Conservation (phyloP, 129 eudicot species). For the Tanacetum coccineum region DNA sequence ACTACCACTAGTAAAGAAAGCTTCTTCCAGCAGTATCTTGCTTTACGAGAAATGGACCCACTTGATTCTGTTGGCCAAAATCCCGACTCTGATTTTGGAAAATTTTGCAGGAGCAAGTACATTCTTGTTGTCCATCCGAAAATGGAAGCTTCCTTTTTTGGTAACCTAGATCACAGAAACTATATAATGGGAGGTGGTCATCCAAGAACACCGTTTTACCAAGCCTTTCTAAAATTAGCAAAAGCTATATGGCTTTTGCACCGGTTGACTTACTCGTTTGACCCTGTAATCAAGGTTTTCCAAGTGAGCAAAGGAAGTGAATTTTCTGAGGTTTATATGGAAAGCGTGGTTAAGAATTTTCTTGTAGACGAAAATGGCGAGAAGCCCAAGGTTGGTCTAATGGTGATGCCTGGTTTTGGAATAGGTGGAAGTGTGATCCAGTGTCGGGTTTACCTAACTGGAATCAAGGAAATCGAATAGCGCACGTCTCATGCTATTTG, state of each 20-base stretch:
- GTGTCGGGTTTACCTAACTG: conserved; percentile 84
- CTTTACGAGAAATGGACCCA: conserved; percentile 73
- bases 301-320: conserved; percentile 76
- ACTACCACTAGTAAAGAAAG: conserved; percentile 39
- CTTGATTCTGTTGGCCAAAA: conserved; percentile 76
- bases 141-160: conserved; percentile 94
- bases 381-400: conserved; percentile 73
- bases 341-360: conserved; percentile 65
- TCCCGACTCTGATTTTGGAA: conserved; percentile 78
- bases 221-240: conserved; percentile 74
- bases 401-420: conserved; percentile 99
- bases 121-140: conserved; percentile 67
- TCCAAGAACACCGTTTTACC: conserved; percentile 89
- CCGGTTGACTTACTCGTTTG: conserved; percentile 64
- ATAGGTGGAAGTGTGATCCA: conserved; percentile 76
- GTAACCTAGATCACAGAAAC: conserved; percentile 85
- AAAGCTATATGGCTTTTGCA: conserved; percentile 90
- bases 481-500: too few species aligned
- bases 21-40: conserved; percentile 71
- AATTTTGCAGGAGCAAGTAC: conserved; percentile 81
- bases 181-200: conserved; percentile 81
- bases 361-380: conserved; percentile 45
- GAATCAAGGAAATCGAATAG: conserved; percentile 66
- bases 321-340: conserved; percentile 89
- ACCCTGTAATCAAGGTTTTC: conserved; percentile 67